These are phyloP conservation scores for Diaporthe vaccinii DNA, from an alignment of 2,329 filamentous ascomycete genomes.

Conservation along the genomic window DNA sequence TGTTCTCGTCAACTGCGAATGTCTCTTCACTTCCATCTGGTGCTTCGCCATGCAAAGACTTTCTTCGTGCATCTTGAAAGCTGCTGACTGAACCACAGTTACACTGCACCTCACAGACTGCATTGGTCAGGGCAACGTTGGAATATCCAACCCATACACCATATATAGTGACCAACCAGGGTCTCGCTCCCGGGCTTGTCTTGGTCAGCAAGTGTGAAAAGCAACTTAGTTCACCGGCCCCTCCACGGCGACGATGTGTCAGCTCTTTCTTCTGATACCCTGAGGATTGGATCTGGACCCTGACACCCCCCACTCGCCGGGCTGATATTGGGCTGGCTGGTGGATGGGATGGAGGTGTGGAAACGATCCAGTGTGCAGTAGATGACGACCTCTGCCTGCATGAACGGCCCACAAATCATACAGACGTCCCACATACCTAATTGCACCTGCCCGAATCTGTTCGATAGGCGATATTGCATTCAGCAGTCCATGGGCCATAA, in stretches of 20 bases:
- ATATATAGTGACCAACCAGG: constrained; percentile 16
- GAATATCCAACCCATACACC: not conserved
- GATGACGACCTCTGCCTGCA: constrained; percentile 24
- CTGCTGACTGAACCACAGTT: constrained; percentile 1
- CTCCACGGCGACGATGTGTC: constrained; percentile 15
- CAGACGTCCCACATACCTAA: constrained; percentile 27
- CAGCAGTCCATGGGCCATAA: not conserved
- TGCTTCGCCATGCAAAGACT: not conserved
- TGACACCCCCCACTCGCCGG: constrained; percentile 7
- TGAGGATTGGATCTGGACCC: constrained; percentile 17
- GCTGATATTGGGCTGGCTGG: constrained; percentile 14
- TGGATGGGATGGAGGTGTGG: constrained; percentile 15
- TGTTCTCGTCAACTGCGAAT: not conserved
- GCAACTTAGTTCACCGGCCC: not conserved
- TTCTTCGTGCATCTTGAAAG: not conserved
- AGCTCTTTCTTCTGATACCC: not conserved
- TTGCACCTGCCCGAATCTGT: constrained; percentile 21
- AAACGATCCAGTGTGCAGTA: not conserved
- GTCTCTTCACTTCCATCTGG: not conserved
- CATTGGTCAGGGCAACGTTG: not conserved
- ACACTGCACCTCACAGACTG: not conserved
- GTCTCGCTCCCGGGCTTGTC: not conserved
- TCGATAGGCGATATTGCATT: not conserved
- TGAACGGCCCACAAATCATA: constrained; percentile 25
- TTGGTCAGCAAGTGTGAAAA: constrained; percentile 11